Base-by-base conservation (phyloP, 192 early-diverging fungal genomes). In the Chytriomyces hyalinus region DNA sequence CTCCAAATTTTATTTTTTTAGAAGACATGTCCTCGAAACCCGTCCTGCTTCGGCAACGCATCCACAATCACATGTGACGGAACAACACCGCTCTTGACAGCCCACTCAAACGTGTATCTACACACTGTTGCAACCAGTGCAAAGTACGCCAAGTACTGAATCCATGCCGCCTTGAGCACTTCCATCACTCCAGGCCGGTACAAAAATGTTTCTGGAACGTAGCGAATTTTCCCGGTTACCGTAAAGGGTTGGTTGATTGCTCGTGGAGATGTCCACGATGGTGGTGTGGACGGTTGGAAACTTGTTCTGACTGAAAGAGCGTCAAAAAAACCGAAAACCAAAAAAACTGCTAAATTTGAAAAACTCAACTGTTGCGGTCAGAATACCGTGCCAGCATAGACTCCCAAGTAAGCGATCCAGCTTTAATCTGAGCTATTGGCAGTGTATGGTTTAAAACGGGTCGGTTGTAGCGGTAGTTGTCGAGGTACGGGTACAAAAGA, bases 131-230 rank as follows among this genome's bases (percentile, higher is more conserved):
- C 84, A 24, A 85, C 70, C 6, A 83, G 9, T 7, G 72, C 72
- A 44, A 83, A 66, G 43, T 78, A 80, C 11, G 81, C 70, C 13
- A 85, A 62, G 53, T 83, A 85, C 61, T 85, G 81, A 4, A 85
- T 75, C 81, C 81, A 85, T 6, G 61, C 84, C 10, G 65, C 20
- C 60, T 85, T 85, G 15, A 85, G 15, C 53, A 83, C 79, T 45
- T 85, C 81, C 64, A 69, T 62, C 8, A 67, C 36, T 10, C 50
- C 66, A 13, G 84, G 84, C 15, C 48, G 65, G 65, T 85, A 85
- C 17, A 5, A 36, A 60, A 78, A 61, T 43, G 61, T 66, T 6
- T 80, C 70, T 36, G 15, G 8, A 8, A 79, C 47, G 61, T 73
- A 82, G 44, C 69, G 8, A 3, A 84, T 47, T 24, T 72, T 69